Evolutionary conservation across 805 yeast genomes (phyloP).

Genomic region (Teunomyces atbi): DNA sequence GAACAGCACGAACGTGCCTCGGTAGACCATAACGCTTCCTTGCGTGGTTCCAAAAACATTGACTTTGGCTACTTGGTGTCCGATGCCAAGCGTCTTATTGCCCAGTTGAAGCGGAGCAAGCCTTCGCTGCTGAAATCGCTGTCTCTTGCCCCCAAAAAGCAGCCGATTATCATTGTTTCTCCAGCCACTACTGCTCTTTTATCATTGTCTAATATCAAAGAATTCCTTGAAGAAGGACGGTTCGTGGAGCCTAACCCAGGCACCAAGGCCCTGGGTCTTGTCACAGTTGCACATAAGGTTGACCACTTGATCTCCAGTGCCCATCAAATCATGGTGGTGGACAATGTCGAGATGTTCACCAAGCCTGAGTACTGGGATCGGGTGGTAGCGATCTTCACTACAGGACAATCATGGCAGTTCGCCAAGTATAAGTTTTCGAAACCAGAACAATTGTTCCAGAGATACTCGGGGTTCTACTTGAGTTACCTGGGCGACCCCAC

Average conservation of each 20-base stretch:
- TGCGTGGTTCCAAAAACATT: slow-evolving; percentile 65
- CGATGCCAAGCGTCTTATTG: slow-evolving; percentile 61
- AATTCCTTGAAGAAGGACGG: slow-evolving; percentile 63
- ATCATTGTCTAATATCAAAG: slow-evolving; percentile 39
- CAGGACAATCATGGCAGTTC: slow-evolving; percentile 98
- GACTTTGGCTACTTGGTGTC: slow-evolving; percentile 67
- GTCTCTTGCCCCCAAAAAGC: slow-evolving; percentile 27
- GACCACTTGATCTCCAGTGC: slow-evolving; percentile 51
- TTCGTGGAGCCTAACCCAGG: slow-evolving; percentile 53
- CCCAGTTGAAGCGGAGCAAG: slow-evolving; percentile 41
- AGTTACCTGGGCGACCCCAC: slow-evolving; percentile 75
- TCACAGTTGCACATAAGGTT: slow-evolving; percentile 55
- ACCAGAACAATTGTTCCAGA: slow-evolving; percentile 78
- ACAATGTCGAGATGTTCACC: slow-evolving; percentile 74
- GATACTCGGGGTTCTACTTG: slow-evolving; percentile 78
- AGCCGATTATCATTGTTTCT: slow-evolving; percentile 43
- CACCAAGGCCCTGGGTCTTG: slow-evolving; percentile 35
- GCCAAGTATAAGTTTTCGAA: slow-evolving; percentile 78
- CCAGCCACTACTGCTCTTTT: slow-evolving; percentile 45
- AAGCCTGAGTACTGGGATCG: slow-evolving; percentile 98
- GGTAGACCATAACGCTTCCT: slow-evolving; percentile 57
- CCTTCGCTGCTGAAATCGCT: slow-evolving; percentile 77
- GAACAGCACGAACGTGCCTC: slow-evolving; percentile 48
- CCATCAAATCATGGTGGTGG: slow-evolving; percentile 75
- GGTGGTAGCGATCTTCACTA: slow-evolving; percentile 91